Evolutionary conservation across 441 rosid genomes (phyloP).

Genomic region (Corymbia citriodora): DNA sequence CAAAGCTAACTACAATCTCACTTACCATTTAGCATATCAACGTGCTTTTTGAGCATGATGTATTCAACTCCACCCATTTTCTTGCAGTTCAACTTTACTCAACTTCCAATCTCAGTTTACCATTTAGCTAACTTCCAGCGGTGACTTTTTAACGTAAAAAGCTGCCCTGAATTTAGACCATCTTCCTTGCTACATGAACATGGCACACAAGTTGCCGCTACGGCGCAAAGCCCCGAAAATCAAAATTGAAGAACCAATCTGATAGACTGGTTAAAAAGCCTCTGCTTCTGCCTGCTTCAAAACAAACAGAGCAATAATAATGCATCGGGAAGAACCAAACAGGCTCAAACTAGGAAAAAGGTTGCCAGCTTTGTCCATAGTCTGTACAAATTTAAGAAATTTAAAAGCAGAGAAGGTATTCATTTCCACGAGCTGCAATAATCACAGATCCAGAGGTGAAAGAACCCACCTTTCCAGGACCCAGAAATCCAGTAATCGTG

Average conservation of each 20-base stretch:
- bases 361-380: neutral
- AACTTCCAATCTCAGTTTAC: no score
- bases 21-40: no score
- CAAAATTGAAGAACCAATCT: neutral
- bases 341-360: neutral
- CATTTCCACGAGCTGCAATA: neutral
- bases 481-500: conserved; percentile 82
- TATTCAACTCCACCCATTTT: no score
- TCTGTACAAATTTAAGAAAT: neutral
- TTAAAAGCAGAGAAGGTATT: neutral
- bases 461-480: conserved; percentile 72
- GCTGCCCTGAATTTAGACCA: neutral
- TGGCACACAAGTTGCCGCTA: neutral
- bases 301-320: neutral
- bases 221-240: neutral
- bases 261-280: no score
- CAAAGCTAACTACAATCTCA: no score
- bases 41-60: no score
- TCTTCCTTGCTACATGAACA: no score
- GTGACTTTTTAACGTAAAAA: neutral
- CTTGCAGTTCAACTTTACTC: no score
- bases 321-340: neutral
- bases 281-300: no score
- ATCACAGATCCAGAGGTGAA: neutral
- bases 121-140: neutral